phyloP scores from a whole-genome alignment of 108 stramenopile species.

The Cyclotella atomus region DNA sequence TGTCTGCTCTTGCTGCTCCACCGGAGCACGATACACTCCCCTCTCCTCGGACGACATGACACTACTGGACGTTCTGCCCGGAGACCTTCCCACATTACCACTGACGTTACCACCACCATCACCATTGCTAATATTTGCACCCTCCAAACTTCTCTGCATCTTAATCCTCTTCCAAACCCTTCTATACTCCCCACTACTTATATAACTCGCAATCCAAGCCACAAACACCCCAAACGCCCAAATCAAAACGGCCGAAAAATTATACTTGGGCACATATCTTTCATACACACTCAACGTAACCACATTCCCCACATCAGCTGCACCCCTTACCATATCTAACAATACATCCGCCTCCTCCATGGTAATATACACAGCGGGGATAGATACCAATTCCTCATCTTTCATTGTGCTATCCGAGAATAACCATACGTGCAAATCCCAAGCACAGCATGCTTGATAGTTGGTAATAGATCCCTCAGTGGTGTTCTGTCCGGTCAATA shows the following conservation, averaged over 20 bases:
- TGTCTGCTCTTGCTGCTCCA: constrained; percentile 5
- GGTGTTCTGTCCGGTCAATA: constrained; percentile 47
- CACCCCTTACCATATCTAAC: constrained; percentile 24
- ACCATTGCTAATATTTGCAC: not conserved
- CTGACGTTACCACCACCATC: not conserved
- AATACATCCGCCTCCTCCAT: constrained; percentile 47
- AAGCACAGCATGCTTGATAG: constrained; percentile 63
- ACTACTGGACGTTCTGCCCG: not conserved
- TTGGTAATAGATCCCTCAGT: not conserved
- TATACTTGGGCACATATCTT: constrained; percentile 42
- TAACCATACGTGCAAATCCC: constrained; percentile 59
- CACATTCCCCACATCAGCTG: constrained; percentile 12
- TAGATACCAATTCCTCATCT: constrained; percentile 14
- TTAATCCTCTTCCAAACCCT: constrained; percentile 24
- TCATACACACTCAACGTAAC: constrained; percentile 32
- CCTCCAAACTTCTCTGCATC: constrained; percentile 16
- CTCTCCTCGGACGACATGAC: constrained; percentile 8
- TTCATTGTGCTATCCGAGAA: constrained; percentile 34
- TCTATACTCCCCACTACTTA: constrained; percentile 27
- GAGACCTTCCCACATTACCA: not conserved
- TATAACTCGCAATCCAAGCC: constrained; percentile 46
- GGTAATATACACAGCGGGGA: constrained; percentile 59
- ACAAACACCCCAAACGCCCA: constrained; percentile 61
- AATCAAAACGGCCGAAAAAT: constrained; percentile 51
- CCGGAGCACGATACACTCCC: constrained; percentile 11